These are phyloP conservation scores for Fusarium foetens DNA, from an alignment of 2,329 filamentous ascomycete genomes.

Conservation along the genomic window DNA sequence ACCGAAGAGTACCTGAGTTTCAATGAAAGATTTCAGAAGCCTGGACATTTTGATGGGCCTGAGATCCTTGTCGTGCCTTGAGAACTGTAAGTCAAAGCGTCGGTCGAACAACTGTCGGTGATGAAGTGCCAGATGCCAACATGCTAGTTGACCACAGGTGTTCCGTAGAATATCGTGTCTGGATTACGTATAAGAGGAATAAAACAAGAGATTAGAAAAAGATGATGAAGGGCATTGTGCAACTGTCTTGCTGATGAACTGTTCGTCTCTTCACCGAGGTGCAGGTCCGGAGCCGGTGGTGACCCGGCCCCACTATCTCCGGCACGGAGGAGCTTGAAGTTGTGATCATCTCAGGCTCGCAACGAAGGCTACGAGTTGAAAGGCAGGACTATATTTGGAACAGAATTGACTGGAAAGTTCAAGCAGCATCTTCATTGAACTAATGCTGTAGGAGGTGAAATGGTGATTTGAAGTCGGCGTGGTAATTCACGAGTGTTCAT, in stretches of 20 bases:
- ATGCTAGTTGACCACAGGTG: rapidly evolving
- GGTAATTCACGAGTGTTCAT: slow-evolving; percentile 42
- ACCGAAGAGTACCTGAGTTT: background rate
- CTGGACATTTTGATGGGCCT: background rate
- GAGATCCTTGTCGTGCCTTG: background rate
- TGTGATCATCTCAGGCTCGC: background rate
- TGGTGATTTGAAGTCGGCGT: slow-evolving; percentile 20
- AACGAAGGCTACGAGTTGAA: rapidly evolving
- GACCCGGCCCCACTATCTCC: slow-evolving; percentile 26
- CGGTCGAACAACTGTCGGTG: background rate
- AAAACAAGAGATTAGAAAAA: background rate
- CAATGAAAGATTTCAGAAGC: background rate
- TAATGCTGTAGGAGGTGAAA: background rate
- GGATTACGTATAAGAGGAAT: too few species aligned
- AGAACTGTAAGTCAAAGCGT: background rate
- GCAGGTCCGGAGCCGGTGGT: slow-evolving; percentile 10
- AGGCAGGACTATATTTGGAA: rapidly evolving
- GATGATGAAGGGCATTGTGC: background rate
- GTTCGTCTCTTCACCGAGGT: slow-evolving; percentile 6
- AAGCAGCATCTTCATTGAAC: background rate
- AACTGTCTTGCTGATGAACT: background rate
- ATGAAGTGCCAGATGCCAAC: background rate
- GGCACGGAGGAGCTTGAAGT: slow-evolving; percentile 6
- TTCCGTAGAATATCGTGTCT: too few species aligned
- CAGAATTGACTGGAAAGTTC: background rate